phyloP scores from a whole-genome alignment of 257 asterid species.

The Capsicum chinense region DNA sequence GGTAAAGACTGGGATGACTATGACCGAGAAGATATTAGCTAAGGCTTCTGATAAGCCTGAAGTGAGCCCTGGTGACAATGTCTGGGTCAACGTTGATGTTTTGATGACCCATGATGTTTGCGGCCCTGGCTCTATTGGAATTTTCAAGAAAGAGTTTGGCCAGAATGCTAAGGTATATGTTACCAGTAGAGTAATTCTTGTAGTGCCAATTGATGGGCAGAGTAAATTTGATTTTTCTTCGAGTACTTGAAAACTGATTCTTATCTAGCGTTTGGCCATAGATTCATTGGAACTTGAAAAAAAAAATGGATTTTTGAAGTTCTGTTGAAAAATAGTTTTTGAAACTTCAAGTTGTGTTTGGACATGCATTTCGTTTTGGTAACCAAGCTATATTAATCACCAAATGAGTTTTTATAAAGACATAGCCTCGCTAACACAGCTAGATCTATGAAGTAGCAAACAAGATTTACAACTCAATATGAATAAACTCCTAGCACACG shows the following conservation, averaged over 20 bases:
- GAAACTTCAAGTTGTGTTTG: too few relatives aligned
- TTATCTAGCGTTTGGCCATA: neutral
- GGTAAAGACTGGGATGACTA: conserved; percentile 94
- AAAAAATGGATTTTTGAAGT: too few relatives aligned
- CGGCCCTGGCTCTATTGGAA: conserved; percentile 87
- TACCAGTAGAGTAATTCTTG: neutral
- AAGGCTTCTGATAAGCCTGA: conserved; percentile 81
- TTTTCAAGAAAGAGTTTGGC: conserved; percentile 93
- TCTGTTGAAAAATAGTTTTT: too few relatives aligned
- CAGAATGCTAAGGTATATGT: conserved; percentile 80
- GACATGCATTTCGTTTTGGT: too few relatives aligned
- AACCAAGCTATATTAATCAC: too few relatives aligned
- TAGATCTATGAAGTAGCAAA: too few relatives aligned
- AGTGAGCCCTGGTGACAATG: conserved; percentile 91
- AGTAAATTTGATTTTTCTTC: neutral
- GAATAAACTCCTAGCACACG: too few relatives aligned
- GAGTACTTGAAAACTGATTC: neutral
- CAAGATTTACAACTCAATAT: too few relatives aligned
- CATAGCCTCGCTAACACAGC: too few relatives aligned
- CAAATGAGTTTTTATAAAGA: too few relatives aligned
- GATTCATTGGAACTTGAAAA: neutral
- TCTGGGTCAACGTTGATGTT: conserved; percentile 86
- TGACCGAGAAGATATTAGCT: conserved; percentile 95
- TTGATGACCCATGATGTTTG: conserved; percentile 98
- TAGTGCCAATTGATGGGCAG: neutral